phyloP scores from a whole-genome alignment of 331 rosid species.

The Dryas integrifolia region DNA sequence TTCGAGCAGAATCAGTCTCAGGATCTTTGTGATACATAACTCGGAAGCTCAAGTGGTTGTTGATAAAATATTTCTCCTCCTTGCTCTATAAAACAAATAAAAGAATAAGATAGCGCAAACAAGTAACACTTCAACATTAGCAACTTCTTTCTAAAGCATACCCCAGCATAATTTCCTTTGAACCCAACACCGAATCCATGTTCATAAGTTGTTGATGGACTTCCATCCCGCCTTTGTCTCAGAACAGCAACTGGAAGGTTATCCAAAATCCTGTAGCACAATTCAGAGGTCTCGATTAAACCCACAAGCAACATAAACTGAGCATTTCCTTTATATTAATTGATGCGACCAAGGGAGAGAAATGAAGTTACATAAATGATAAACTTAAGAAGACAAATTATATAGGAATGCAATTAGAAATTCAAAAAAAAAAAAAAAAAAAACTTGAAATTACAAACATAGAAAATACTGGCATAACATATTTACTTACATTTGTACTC shows the following conservation, averaged over 20 bases:
- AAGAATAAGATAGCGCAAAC: slow-evolving; percentile 17
- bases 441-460: slow-evolving; percentile 18
- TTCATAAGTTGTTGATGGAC: slow-evolving; percentile 82
- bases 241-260: slow-evolving; percentile 98
- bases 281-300: slow-evolving; percentile 27
- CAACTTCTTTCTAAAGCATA: slow-evolving; percentile 42
- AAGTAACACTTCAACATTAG: slow-evolving; percentile 14
- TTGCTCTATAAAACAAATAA: slow-evolving; percentile 61
- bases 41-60: slow-evolving; percentile 97
- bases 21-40: slow-evolving; percentile 96
- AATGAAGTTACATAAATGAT: background rate
- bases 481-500: slow-evolving; percentile 82
- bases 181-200: slow-evolving; percentile 97
- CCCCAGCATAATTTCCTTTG: slow-evolving; percentile 97
- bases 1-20: slow-evolving; percentile 85
- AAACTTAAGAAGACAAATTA: slow-evolving; percentile 8
- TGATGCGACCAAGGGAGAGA: background rate
- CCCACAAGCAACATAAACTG: slow-evolving; percentile 4
- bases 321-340: background rate
- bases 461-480: slow-evolving; percentile 7
- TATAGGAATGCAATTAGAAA: slow-evolving; percentile 1
- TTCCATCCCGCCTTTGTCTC: slow-evolving; percentile 90
- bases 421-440: slow-evolving; percentile 18
- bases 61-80: slow-evolving; percentile 91
- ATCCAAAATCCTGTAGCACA: slow-evolving; percentile 82